Percentiles rank a stretch among this genome's conserved stretches.
phyloP scores from a whole-genome alignment of 1,284 basidiomycete species.

The Apiotrichum montevideense region DNA sequence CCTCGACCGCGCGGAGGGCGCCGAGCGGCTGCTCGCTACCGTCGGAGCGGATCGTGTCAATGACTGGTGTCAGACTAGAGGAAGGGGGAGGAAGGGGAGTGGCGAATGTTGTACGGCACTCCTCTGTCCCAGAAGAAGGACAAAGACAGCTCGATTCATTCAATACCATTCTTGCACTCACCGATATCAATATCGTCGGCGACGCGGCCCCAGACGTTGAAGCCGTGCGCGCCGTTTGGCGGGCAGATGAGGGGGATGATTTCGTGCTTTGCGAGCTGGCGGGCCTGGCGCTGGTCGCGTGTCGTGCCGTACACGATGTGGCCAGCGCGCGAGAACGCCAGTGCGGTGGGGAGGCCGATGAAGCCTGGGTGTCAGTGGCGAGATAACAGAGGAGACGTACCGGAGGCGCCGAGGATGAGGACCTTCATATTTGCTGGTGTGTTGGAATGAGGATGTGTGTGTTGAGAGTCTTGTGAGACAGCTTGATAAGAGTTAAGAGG shows the following conservation, averaged over 20 bases:
- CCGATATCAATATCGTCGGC: conserved; percentile 52
- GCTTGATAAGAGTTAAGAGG: too few relatives aligned
- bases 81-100: neutral
- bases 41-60: conserved; percentile 44
- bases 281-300: conserved; percentile 44
- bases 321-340: conserved; percentile 53
- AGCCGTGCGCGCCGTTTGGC: conserved; percentile 33
- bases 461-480: neutral
- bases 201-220: conserved; percentile 46
- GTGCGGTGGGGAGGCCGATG: conserved; percentile 52
- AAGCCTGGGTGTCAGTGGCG: conserved; percentile 43
- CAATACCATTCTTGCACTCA: conserved; percentile 23
- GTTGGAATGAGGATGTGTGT: neutral
- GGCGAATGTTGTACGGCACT: too few relatives aligned
- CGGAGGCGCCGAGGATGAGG: conserved; percentile 45
- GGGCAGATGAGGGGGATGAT: conserved; percentile 54
- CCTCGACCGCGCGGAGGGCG: conserved; percentile 21
- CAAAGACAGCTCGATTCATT: too few relatives aligned
- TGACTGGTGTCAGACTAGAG: conserved; percentile 25
- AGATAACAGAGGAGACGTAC: conserved; percentile 12
- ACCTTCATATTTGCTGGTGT: conserved; percentile 36
- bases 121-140: too few relatives aligned
- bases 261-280: conserved; percentile 51
- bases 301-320: conserved; percentile 55
- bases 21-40: conserved; percentile 41